phyloP scores from a whole-genome alignment of 2,329 filamentous ascomycete genomes.

The Alternaria burnsii region DNA sequence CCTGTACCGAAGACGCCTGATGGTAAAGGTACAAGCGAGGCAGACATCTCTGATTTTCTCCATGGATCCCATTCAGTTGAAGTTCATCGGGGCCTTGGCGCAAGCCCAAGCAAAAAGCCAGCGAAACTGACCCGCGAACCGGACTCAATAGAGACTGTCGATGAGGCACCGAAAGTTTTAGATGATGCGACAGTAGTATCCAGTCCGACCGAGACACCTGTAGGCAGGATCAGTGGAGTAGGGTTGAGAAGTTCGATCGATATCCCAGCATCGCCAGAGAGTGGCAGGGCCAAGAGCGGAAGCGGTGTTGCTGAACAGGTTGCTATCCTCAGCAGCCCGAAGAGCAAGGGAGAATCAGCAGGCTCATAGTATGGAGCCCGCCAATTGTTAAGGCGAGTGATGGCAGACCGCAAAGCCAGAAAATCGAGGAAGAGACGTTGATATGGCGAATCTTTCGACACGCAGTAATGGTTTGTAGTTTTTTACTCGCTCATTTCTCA shows the following conservation, averaged over 20 bases:
- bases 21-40: constrained; percentile 46
- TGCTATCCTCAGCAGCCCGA: constrained; percentile 39
- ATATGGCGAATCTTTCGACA: background rate
- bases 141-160: constrained; percentile 41
- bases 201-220: constrained; percentile 35
- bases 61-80: constrained; percentile 37
- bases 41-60: constrained; percentile 53
- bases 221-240: constrained; percentile 36
- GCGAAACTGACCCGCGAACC: constrained; percentile 30
- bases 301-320: constrained; percentile 47
- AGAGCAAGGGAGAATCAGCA: constrained; percentile 16
- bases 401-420: background rate
- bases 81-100: constrained; percentile 52
- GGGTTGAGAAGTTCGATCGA: constrained; percentile 48
- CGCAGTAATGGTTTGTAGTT: background rate
- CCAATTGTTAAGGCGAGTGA: background rate
- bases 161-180: constrained; percentile 22
- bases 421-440: background rate
- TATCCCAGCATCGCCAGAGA: constrained; percentile 25
- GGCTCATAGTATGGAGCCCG: constrained; percentile 6
- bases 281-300: constrained; percentile 28
- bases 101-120: constrained; percentile 30
- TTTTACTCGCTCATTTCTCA: background rate
- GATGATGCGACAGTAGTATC: constrained; percentile 22
- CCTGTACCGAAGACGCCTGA: constrained; percentile 29